phyloP scores from a whole-genome alignment of 345 rosid species.

The Brassica cretica region DNA sequence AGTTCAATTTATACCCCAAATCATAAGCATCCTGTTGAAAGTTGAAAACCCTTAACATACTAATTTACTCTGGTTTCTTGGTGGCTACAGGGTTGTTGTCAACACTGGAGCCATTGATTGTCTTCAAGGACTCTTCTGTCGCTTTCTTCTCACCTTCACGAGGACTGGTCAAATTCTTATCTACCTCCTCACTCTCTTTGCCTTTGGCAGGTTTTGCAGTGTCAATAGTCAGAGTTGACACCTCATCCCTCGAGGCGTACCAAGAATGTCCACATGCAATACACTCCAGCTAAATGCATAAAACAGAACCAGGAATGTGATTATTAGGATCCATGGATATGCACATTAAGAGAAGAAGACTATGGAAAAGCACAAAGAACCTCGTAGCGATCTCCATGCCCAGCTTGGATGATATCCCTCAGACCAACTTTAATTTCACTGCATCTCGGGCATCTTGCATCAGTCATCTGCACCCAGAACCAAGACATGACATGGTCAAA shows the following conservation, averaged over 20 bases:
- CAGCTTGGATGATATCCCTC: conserved; percentile 95
- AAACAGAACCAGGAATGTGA: conserved; percentile 15
- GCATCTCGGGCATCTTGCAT: conserved; percentile 88
- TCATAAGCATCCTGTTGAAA: neutral
- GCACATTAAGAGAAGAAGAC: neutral
- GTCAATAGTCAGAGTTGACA: conserved; percentile 69
- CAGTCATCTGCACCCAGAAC: conserved; percentile 56
- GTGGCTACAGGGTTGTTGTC: conserved; percentile 48
- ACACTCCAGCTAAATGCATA: conserved; percentile 70
- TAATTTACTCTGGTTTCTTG: conserved; percentile 43
- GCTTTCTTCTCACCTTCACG: conserved; percentile 58
- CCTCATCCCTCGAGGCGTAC: conserved; percentile 90
- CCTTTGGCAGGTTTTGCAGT: conserved; percentile 51
- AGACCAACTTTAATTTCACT: conserved; percentile 66
- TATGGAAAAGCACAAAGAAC: conserved; percentile 42
- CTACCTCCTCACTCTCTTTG: conserved; percentile 55
- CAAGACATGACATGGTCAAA: conserved; percentile 24
- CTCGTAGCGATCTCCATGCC: conserved; percentile 95
- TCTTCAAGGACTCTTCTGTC: conserved; percentile 47
- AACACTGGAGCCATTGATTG: conserved; percentile 34
- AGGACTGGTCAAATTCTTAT: conserved; percentile 66
- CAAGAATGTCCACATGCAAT: conserved; percentile 81
- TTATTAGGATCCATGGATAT: conserved; percentile 5
- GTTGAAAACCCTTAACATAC: neutral
- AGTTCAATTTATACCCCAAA: neutral